These are phyloP conservation scores for Pochonia chlamydosporia DNA, from an alignment of 2,329 filamentous ascomycete genomes.

Conservation along the genomic window DNA sequence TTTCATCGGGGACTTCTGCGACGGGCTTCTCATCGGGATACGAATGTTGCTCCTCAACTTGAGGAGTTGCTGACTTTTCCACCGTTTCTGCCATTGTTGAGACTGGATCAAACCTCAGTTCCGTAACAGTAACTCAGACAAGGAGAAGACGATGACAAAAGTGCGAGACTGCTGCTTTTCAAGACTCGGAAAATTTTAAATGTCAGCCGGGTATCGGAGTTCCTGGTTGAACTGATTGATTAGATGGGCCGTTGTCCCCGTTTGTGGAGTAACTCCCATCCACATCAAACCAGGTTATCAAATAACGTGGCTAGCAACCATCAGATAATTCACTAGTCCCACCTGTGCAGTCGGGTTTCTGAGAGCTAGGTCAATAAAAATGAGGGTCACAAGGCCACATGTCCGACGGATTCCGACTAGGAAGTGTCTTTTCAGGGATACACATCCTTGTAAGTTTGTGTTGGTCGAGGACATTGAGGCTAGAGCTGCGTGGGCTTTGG, in stretches of 20 bases:
- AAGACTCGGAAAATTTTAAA: too few relatives aligned
- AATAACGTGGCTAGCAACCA: not conserved
- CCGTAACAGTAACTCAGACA: too few relatives aligned
- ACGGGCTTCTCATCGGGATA: not conserved
- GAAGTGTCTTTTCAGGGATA: too few relatives aligned
- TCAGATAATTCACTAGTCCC: not conserved
- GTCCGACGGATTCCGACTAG: not conserved
- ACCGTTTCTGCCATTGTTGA: not conserved
- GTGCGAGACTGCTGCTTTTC: too few relatives aligned
- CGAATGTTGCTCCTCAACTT: not conserved
- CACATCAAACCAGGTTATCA: not conserved
- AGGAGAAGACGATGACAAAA: not conserved
- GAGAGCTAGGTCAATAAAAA: not conserved
- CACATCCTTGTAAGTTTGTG: too few relatives aligned
- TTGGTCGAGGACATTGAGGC: too few relatives aligned
- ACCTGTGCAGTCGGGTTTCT: not conserved
- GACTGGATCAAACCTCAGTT: too few relatives aligned
- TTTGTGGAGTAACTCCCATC: not conserved
- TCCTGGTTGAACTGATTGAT: constrained; percentile 4
- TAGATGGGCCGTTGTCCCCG: not conserved
- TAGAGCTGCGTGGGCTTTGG: too few relatives aligned
- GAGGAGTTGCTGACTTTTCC: not conserved
- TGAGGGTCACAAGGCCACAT: not conserved
- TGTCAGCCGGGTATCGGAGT: not conserved
- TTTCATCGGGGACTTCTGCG: not conserved